phyloP scores from a whole-genome alignment of 1,284 basidiomycete genomes.

The Coriolopsis trogii region DNA sequence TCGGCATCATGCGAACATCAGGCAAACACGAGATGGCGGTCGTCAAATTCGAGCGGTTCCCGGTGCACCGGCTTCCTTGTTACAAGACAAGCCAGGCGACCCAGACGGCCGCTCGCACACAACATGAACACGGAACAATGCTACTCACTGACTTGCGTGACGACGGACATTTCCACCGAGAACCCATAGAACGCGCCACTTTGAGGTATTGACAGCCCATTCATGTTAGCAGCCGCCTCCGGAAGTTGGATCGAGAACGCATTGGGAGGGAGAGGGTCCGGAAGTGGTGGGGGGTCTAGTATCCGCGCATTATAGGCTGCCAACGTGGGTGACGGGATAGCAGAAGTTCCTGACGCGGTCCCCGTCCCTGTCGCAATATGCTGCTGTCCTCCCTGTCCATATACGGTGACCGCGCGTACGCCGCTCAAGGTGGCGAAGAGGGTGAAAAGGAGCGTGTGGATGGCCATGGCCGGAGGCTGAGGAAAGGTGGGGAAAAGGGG shows the following conservation, averaged over 20 bases:
- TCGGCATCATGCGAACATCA: not conserved
- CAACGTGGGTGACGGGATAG: constrained; percentile 39
- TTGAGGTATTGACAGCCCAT: constrained; percentile 55
- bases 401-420: constrained; percentile 30
- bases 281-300: constrained; percentile 24
- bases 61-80: too few relatives aligned
- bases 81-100: too few relatives aligned
- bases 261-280: constrained; percentile 13
- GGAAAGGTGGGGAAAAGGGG: not conserved
- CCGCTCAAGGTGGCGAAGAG: constrained; percentile 22
- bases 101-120: too few relatives aligned
- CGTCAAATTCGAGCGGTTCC: too few relatives aligned
- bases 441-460: constrained; percentile 27
- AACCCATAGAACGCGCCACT: constrained; percentile 70
- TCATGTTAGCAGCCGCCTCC: constrained; percentile 23
- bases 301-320: constrained; percentile 22
- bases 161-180: constrained; percentile 74
- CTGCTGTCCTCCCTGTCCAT: constrained; percentile 28
- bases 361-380: constrained; percentile 16
- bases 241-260: constrained; percentile 38
- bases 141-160: constrained; percentile 60
- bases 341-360: constrained; percentile 16
- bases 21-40: too few relatives aligned
- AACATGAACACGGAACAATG: not conserved
- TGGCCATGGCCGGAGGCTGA: constrained; percentile 22